Base-by-base conservation (phyloP, 2,329 filamentous ascomycete species). In the Penicillium verrucosum region DNA sequence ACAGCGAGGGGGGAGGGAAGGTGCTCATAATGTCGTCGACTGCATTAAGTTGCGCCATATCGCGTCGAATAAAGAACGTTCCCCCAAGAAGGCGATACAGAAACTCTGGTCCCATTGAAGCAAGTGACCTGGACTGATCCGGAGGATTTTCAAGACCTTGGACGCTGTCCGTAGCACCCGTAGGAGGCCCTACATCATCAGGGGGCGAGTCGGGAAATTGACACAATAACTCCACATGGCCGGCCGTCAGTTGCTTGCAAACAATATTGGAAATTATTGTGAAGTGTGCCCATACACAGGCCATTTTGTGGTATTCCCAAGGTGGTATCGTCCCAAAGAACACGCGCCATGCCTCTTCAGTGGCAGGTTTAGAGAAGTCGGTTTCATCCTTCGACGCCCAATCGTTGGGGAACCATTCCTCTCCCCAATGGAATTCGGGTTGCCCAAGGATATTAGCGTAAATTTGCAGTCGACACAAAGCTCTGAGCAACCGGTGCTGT, bases 251-350 rank as follows among this genome's bases (percentile, higher is more conserved):
- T 11, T 34, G 18, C 30, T 23, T 10, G n/a, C 34, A 46, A 1
- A 46, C 23, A 16, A 1, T 7, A 1, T 21, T 12, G 18, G 34
- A 34, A 11, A 11, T 1, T 1, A 8, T 46, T 1, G 2, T 25
- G 1, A 34, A 37, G 43, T 62, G 58, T 8, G 42, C 8, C 56
- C 47, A 57, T 14, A 68, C n/a, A 44, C 61, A 61, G 7, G 47
- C 60, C 7, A 68, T 57, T 29, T 68, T 64, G 3, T 61, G 56
- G n/a, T 52, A 45, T 46, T 67, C 65, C 66, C 65, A 68, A 11
- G 61, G 59, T 2, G 63, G 51, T 47, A 68, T 59, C 1, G 58
- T 51, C 3, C 59, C 58, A 23, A 61, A 66, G 29, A 66, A 62
- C 10, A 65, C 1, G 0, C 58, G 48, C 54, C 55, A 68, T 14